Base-by-base conservation (phyloP, 257 asterid genomes). In the Plantago major region DNA sequence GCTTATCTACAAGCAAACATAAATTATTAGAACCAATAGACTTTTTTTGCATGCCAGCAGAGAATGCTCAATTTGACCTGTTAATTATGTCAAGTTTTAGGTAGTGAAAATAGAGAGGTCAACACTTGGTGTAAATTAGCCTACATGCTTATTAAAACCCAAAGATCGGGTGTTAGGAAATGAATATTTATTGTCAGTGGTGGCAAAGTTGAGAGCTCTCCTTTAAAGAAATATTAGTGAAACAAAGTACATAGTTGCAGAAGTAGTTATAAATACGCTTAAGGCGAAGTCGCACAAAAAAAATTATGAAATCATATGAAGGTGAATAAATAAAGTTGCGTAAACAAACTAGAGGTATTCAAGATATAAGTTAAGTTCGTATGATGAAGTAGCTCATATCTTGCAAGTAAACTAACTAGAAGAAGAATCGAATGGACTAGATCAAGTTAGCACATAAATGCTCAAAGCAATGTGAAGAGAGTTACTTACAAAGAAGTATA, bases 1-100 rank as follows among this genome's bases (percentile, higher is more conserved):
- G 95, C 76, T 87, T 87, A 75, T 78, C 92, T 87, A 78, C 82
- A 81, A 37, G 55, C 56, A 72, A 55, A 17, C 60, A 64, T 40
- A 61, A 67, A 48, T 8, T 49, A 38, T 60, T 14, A 53, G 43
- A 28, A 40, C 44, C 37, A 3, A 11, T 5, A 50, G 54, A 65
- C n/a, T 11, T 7, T 12, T 14, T 49, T 57, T 43, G 26, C 28
- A 26, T 67, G 71, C 16, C 60, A 48, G 50, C 45, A 67, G 38
- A 26, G 56, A 55, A 67, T 26, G 48, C 12, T 46, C n/a, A n/a
- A 42, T 38, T 65, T 26, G 37, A 33, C 58, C 16, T 45, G 47
- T 28, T 50, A 42, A 54, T 49, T 55, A 66, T 19, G 57, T 51
- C 45, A 64, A 28, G 17, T 37, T 22, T 26, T 44, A 28, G 46